phyloP scores from a whole-genome alignment of 148 eudicot genomes.

The Selenicereus undatus region DNA sequence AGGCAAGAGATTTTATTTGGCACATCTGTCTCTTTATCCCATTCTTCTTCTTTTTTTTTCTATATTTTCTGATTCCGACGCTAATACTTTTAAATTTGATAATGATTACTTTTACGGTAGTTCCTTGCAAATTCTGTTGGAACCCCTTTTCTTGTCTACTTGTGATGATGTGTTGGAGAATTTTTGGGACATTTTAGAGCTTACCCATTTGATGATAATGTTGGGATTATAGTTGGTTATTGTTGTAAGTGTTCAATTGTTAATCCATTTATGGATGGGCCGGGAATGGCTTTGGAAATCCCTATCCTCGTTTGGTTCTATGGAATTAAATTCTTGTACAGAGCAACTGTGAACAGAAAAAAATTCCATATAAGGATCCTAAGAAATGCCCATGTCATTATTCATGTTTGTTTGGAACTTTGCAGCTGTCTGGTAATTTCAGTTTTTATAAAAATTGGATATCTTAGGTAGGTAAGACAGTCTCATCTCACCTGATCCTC shows the following conservation, averaged over 20 bases:
- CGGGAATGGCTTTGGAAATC: neutral
- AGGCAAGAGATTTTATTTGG: neutral
- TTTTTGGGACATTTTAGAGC: neutral
- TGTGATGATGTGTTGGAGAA: neutral
- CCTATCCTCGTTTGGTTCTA: neutral
- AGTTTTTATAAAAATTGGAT: neutral
- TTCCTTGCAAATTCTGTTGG: neutral
- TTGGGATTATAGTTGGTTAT: neutral
- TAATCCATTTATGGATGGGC: neutral
- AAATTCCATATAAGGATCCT: neutral
- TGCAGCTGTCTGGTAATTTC: neutral
- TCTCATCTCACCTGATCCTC: too few relatives aligned
- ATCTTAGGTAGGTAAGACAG: neutral
- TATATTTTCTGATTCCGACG: neutral
- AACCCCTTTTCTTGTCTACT: neutral
- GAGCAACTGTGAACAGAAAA: neutral
- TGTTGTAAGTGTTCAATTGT: neutral
- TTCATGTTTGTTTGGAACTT: too few relatives aligned
- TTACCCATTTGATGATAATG: neutral
- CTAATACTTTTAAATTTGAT: too few relatives aligned
- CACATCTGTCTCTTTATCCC: neutral
- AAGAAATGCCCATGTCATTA: neutral
- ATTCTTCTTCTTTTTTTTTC: neutral
- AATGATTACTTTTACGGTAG: too few relatives aligned
- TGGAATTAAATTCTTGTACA: neutral